phyloP scores from a whole-genome alignment of 345 rosid genomes.

The Linum lewisii region DNA sequence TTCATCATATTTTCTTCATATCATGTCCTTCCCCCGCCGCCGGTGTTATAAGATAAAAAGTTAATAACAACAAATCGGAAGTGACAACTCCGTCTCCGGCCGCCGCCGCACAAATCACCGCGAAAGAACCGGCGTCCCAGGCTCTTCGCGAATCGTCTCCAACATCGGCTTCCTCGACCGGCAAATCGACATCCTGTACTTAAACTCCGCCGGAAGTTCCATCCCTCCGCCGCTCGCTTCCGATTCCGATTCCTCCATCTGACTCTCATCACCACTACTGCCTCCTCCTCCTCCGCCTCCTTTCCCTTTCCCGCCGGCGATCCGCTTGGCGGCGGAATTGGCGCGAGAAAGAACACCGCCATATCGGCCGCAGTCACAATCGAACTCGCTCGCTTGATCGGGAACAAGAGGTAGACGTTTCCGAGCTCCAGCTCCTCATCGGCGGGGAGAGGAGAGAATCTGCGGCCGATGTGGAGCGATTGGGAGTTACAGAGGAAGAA shows the following conservation, averaged over 20 bases:
- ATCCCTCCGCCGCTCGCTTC: constrained; percentile 7
- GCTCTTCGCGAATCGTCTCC: constrained; percentile 68
- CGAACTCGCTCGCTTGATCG: constrained; percentile 60
- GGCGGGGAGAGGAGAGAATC: constrained; percentile 59
- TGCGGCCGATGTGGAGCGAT: constrained; percentile 54
- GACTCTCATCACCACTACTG: not conserved
- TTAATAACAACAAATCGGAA: not conserved
- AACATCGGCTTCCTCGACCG: constrained; percentile 75
- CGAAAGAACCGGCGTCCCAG: constrained; percentile 1
- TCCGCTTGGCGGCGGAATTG: constrained; percentile 39
- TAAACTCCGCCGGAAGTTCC: constrained; percentile 33
- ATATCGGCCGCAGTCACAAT: constrained; percentile 51
- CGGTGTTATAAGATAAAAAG: not conserved
- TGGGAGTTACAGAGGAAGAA: constrained; percentile 59
- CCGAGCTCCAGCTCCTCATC: constrained; percentile 65
- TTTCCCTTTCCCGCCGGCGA: constrained; percentile 16
- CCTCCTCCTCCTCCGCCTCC: constrained; percentile 10
- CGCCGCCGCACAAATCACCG: not conserved
- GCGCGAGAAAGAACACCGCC: constrained; percentile 45
- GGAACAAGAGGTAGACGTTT: constrained; percentile 62
- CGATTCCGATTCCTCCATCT: not conserved
- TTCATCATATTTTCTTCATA: not conserved
- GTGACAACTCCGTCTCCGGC: not conserved
- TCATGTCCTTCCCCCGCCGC: not conserved
- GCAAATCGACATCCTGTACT: constrained; percentile 46